phyloP scores from a whole-genome alignment of 768 basidiomycete genomes.

The Asterophora lycoperdoides region DNA sequence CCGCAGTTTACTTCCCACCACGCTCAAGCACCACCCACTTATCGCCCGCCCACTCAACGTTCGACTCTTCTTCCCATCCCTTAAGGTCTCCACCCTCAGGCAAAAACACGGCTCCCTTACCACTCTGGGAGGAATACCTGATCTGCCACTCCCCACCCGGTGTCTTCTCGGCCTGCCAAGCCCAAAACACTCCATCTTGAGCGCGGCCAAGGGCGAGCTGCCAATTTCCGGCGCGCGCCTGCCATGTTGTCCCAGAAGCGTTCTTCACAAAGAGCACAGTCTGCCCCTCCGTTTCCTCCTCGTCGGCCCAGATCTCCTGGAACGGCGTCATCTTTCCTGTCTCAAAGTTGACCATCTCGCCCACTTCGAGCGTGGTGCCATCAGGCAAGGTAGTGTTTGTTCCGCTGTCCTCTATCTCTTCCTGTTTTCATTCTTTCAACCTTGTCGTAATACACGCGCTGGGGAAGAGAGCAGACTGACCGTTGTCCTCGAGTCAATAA shows the following conservation, averaged over 20 bases:
- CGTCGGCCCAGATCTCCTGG: conserved; percentile 32
- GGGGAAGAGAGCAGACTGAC: conserved; percentile 13
- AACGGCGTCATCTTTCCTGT: conserved; percentile 25
- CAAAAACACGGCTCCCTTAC: conserved; percentile 1
- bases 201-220: conserved; percentile 15
- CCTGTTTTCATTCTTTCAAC: not conserved
- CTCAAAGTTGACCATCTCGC: conserved; percentile 31
- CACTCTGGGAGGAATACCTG: conserved; percentile 3
- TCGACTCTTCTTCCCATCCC: conserved; percentile 11
- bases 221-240: conserved; percentile 15
- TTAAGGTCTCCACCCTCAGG: conserved; percentile 7
- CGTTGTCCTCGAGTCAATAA: conserved; percentile 30
- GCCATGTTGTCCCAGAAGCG: conserved; percentile 13
- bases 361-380: conserved; percentile 27
- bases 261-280: conserved; percentile 15
- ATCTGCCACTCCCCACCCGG: conserved; percentile 6
- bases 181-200: conserved; percentile 15
- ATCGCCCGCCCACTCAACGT: conserved; percentile 10
- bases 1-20: not conserved
- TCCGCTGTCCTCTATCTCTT: conserved; percentile 21
- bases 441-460: too few species aligned
- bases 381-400: conserved; percentile 22
- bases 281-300: conserved; percentile 13
- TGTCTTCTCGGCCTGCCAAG: conserved; percentile 16
- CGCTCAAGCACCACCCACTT: conserved; percentile 13